These are phyloP conservation scores for Tricholoma saponaceum DNA, from an alignment of 768 basidiomycete genomes.

Conservation along the genomic window DNA sequence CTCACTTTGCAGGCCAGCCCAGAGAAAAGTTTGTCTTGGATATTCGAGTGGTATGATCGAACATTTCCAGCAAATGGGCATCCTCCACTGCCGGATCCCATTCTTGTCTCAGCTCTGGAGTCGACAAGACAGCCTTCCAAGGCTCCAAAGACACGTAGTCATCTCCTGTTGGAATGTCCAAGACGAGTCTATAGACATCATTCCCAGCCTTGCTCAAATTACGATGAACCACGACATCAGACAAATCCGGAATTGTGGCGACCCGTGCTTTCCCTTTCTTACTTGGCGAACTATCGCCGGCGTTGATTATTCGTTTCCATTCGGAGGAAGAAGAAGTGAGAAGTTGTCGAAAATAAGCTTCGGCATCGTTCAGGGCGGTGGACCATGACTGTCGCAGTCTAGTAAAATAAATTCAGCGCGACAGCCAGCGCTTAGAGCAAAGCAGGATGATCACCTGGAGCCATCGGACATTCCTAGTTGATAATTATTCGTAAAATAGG, in stretches of 20 bases:
- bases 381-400: slow-evolving; percentile 86
- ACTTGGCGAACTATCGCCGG: slow-evolving; percentile 31
- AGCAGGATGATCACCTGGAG: slow-evolving; percentile 36
- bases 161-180: slow-evolving; percentile 73
- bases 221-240: slow-evolving; percentile 78
- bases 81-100: slow-evolving; percentile 95
- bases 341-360: slow-evolving; percentile 73
- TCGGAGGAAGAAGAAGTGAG: slow-evolving; percentile 67
- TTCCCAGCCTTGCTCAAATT: slow-evolving; percentile 67
- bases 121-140: slow-evolving; percentile 78
- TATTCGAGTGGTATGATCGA: slow-evolving; percentile 83
- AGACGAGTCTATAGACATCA: slow-evolving; percentile 72
- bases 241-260: slow-evolving; percentile 51
- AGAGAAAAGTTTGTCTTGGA: slow-evolving; percentile 87
- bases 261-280: slow-evolving; percentile 62
- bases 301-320: slow-evolving; percentile 77
- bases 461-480: slow-evolving; percentile 49
- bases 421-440: not conserved
- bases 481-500: not conserved
- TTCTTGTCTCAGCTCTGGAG: slow-evolving; percentile 83
- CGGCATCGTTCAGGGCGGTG: slow-evolving; percentile 67
- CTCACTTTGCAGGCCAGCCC: slow-evolving; percentile 97
- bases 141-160: slow-evolving; percentile 63
- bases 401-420: not conserved
- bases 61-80: slow-evolving; percentile 76